Evolutionary conservation across 805 yeast species (phyloP).

Genomic region (Pachysolen tannophilus): DNA sequence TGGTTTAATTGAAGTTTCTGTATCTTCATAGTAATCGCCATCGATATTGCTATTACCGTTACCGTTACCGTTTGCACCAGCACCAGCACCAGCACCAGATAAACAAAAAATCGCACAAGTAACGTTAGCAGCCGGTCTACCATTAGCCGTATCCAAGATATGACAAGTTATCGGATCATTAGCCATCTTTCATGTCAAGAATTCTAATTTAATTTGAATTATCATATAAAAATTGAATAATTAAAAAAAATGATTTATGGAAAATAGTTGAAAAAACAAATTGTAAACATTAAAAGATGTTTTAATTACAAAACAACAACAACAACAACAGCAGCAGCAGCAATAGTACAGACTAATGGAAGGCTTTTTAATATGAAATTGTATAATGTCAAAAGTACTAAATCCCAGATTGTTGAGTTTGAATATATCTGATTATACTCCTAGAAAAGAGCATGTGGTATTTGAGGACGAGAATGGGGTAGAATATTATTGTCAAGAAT

Average conservation of each 20-base stretch:
- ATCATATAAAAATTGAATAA: too few relatives aligned
- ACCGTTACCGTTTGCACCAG: conserved; percentile 15
- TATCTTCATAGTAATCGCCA: conserved; percentile 22
- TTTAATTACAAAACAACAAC: too few relatives aligned
- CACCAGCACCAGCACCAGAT: conserved; percentile 19
- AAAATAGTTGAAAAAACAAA: too few relatives aligned
- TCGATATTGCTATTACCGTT: conserved; percentile 16
- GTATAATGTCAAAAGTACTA: neutral
- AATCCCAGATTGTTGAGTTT: neutral
- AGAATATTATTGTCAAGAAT: conserved; percentile 25
- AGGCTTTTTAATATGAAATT: too few relatives aligned
- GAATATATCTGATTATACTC: conserved; percentile 16
- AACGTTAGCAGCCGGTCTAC: conserved; percentile 78
- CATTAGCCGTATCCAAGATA: conserved; percentile 74
- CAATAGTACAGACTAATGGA: too few relatives aligned
- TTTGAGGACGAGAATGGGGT: conserved; percentile 16
- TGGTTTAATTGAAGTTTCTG: conserved; percentile 23
- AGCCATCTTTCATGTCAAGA: conserved; percentile 3
- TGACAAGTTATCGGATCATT: conserved; percentile 74
- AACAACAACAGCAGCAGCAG: too few relatives aligned
- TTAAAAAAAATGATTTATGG: too few relatives aligned
- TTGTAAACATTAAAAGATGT: too few relatives aligned
- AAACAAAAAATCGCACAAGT: conserved; percentile 49
- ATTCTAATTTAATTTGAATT: too few relatives aligned
- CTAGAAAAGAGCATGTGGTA: conserved; percentile 17